A percentile compares a stretch with the other conserved stretches of the same genome.
Evolutionary conservation across 306 rosid genomes (phyloP).

Genomic region (Rosa persica): DNA sequence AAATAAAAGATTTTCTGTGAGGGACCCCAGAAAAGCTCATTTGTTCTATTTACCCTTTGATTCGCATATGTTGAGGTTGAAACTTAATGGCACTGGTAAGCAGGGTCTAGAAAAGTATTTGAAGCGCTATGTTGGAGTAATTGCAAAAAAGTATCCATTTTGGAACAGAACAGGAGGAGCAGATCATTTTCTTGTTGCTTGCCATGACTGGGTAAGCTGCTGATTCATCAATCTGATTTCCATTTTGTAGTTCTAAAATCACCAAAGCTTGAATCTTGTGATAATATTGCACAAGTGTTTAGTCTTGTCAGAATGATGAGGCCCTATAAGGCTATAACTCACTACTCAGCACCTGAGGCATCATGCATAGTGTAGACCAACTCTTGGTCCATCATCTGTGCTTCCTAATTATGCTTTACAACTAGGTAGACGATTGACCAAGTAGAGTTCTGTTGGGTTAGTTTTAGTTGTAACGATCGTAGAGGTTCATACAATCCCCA

Average conservation of each 20-base stretch:
- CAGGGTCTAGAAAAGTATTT: slow-evolving; percentile 53
- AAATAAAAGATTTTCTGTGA: slow-evolving; percentile 57
- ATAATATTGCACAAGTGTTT: neutral
- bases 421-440: neutral
- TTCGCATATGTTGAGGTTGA: slow-evolving; percentile 54
- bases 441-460: neutral
- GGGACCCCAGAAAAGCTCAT: slow-evolving; percentile 76
- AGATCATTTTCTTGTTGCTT: slow-evolving; percentile 91
- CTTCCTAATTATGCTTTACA: neutral
- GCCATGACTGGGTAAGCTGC: slow-evolving; percentile 86
- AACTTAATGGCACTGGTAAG: slow-evolving; percentile 32
- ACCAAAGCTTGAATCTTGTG: neutral
- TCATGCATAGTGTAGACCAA: neutral
- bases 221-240: slow-evolving; percentile 8
- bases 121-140: slow-evolving; percentile 57
- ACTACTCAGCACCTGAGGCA: neutral
- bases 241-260: slow-evolving; percentile 2
- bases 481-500: neutral
- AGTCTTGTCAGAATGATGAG: neutral
- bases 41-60: slow-evolving; percentile 84
- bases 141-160: slow-evolving; percentile 58
- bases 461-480: neutral
- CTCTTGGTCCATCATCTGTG: neutral
- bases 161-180: slow-evolving; percentile 90
- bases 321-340: neutral